Percentiles rank a stretch among this genome's conserved stretches.
Conservation (phyloP, 1,139 yeast species). For the Taiozyma onychis region DNA sequence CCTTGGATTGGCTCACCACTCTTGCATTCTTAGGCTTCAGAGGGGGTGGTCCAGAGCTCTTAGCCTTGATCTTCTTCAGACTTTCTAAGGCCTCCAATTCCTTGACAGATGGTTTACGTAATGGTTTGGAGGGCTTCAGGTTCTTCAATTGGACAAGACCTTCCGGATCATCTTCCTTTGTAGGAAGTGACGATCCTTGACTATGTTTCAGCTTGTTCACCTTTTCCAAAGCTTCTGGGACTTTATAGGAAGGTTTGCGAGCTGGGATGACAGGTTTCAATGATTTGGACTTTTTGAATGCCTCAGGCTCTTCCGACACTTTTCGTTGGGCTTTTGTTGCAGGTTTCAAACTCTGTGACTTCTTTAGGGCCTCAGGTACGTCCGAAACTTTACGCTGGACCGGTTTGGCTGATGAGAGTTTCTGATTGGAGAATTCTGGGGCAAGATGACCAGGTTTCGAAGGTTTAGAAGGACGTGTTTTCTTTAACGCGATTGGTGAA, state of each 20-base stretch:
- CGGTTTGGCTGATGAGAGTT: neutral
- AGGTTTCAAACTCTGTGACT: neutral
- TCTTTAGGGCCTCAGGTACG: constrained; percentile 6
- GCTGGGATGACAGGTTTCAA: constrained; percentile 24
- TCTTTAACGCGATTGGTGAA: constrained; percentile 14
- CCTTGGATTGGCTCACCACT: constrained; percentile 11
- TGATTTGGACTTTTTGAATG: constrained; percentile 22
- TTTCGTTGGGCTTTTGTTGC: neutral
- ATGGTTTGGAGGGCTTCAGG: constrained; percentile 19
- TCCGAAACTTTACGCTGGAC: neutral
- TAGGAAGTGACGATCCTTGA: constrained; percentile 3
- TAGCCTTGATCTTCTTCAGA: constrained; percentile 30
- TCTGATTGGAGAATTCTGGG: neutral
- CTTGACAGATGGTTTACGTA: constrained; percentile 15
- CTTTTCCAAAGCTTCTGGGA: constrained; percentile 22
- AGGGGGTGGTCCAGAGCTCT: constrained; percentile 7
- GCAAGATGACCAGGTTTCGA: constrained; percentile 4
- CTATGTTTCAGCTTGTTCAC: constrained; percentile 11
- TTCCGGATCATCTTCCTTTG: constrained; percentile 10
- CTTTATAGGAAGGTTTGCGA: constrained; percentile 16
- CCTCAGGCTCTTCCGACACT: constrained; percentile 24
- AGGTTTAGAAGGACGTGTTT: constrained; percentile 15
- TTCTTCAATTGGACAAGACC: constrained; percentile 8
- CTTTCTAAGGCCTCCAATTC: constrained; percentile 28
- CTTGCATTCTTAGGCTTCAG: constrained; percentile 9